These are phyloP conservation scores for Penicillium waksmanii DNA, from an alignment of 495 filamentous ascomycete species.

Conservation along the genomic window DNA sequence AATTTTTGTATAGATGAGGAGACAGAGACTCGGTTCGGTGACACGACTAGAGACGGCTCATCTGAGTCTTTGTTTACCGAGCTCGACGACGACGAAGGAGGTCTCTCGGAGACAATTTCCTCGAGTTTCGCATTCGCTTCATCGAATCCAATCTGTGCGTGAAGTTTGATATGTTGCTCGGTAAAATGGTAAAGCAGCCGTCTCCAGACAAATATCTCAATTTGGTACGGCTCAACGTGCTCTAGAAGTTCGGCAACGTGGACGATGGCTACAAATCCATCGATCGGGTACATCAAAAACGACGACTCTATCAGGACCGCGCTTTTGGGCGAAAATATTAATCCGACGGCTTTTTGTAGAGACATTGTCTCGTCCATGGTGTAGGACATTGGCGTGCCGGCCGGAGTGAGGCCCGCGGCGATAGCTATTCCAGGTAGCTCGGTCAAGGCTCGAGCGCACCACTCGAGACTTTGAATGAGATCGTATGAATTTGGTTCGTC, in stretches of 20 bases:
- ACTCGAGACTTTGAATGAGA: background rate
- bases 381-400: background rate
- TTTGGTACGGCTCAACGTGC: background rate
- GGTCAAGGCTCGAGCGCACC: background rate
- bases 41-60: no score
- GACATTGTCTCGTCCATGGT: background rate
- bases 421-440: background rate
- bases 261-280: background rate
- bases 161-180: background rate
- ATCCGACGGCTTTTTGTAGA: background rate
- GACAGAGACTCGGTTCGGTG: background rate
- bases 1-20: background rate
- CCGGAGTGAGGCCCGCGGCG: background rate
- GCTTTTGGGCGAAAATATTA: background rate
- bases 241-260: background rate
- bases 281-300: background rate
- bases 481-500: background rate
- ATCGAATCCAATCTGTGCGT: background rate
- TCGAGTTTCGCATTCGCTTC: background rate
- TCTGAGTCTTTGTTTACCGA: no score
- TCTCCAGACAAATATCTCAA: background rate
- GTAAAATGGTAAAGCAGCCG: background rate
- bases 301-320: background rate
- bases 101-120: background rate
- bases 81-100: background rate